These are phyloP conservation scores for Ophiocordyceps sinensis DNA, from an alignment of 2,329 filamentous ascomycete genomes.

Conservation along the genomic window DNA sequence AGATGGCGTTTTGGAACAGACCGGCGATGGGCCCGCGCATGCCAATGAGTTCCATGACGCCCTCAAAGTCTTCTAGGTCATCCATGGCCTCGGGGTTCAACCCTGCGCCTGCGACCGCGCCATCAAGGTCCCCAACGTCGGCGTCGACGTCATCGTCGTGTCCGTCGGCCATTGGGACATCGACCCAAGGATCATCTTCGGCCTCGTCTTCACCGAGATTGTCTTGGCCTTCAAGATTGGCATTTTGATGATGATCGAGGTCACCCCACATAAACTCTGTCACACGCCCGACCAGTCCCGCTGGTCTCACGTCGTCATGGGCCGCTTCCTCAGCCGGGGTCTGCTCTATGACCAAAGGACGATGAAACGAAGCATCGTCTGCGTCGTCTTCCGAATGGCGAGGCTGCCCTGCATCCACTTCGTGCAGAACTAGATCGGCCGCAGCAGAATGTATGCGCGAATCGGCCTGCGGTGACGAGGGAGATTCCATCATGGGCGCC, in stretches of 20 bases:
- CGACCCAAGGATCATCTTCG: slow-evolving; percentile 37
- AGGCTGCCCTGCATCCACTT: not conserved
- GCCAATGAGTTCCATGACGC: slow-evolving; percentile 87
- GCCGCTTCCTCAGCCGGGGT: slow-evolving; percentile 1
- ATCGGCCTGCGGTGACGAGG: too few species aligned
- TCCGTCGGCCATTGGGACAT: slow-evolving; percentile 11
- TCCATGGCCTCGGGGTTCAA: slow-evolving; percentile 65
- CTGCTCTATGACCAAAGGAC: slow-evolving; percentile 4
- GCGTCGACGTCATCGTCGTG: slow-evolving; percentile 27
- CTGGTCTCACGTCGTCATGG: slow-evolving; percentile 6
- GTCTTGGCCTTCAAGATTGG: slow-evolving; percentile 16
- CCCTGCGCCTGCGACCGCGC: slow-evolving; percentile 40
- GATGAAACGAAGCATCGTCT: slow-evolving; percentile 1
- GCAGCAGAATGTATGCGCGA: not conserved
- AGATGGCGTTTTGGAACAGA: slow-evolving; percentile 86
- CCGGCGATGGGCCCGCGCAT: slow-evolving; percentile 88
- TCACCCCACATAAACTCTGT: slow-evolving; percentile 50
- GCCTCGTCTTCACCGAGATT: slow-evolving; percentile 16
- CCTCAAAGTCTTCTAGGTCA: slow-evolving; percentile 88
- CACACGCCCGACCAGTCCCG: slow-evolving; percentile 19
- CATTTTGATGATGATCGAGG: slow-evolving; percentile 17
- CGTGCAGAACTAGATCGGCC: not conserved
- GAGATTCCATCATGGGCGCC: not conserved
- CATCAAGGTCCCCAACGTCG: slow-evolving; percentile 24
- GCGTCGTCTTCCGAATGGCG: slow-evolving; percentile 1